These are phyloP conservation scores for Thelephora terrestris DNA, from an alignment of 1,284 basidiomycete genomes.

Conservation along the genomic window DNA sequence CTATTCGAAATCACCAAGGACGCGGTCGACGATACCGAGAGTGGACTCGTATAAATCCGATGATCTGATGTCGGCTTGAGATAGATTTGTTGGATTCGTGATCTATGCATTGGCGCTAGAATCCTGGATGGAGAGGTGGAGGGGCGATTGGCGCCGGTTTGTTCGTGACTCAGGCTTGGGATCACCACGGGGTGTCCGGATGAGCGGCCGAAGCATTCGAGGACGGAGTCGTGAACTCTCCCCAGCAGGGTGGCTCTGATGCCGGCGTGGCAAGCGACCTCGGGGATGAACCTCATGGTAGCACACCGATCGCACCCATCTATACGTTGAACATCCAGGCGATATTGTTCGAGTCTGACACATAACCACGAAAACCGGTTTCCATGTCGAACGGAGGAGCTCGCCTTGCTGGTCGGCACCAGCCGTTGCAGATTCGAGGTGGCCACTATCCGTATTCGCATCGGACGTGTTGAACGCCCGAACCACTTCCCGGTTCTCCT, in stretches of 20 bases:
- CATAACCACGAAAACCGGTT: too few species aligned
- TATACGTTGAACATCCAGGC: background rate
- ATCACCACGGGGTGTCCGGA: background rate
- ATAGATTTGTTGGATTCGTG: background rate
- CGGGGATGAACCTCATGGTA: background rate
- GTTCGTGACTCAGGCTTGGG: background rate
- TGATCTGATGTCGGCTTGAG: background rate
- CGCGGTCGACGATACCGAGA: background rate
- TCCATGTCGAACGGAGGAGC: background rate
- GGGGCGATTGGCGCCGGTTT: background rate
- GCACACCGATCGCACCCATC: background rate
- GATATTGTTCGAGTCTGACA: background rate
- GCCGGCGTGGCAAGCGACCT: too few species aligned
- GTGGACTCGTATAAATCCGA: too few species aligned
- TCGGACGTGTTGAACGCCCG: too few species aligned
- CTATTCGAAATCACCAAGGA: background rate
- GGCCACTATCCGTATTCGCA: too few species aligned
- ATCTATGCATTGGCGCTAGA: background rate
- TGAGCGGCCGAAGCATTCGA: background rate
- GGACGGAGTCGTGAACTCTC: background rate
- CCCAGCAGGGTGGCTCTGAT: background rate
- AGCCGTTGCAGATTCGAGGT: background rate
- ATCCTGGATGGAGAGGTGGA: background rate
- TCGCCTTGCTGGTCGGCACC: too few species aligned
- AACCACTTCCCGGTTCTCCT: too few species aligned